Base-by-base conservation (phyloP, 352 stramenopile species). In the Phytophthora parvispora region DNA sequence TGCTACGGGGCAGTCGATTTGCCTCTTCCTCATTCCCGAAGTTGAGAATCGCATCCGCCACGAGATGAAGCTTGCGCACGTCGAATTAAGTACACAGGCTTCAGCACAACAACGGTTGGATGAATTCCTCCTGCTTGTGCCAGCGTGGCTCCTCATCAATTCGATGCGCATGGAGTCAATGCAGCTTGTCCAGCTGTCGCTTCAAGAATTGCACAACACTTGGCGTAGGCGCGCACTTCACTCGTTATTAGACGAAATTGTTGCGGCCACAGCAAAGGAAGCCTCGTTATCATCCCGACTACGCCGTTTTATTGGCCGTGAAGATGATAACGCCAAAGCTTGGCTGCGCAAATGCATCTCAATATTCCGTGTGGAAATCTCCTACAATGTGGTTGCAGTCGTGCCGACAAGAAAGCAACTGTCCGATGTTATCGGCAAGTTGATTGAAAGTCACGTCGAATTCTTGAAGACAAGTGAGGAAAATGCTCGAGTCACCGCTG, bases 161-260 rank as follows among this genome's bases (percentile, higher is more conserved):
- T 99, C 97, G 68, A 99, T 99, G 97, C 97, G 97, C 28, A 99
- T 98, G 68, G 98, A 99, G 72, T 98, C 99, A 61, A 98, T 99
- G 89, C 98, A 99, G 74, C 98, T 99, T 45, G 91, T 99, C n/a
- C 94, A 99, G 76, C 83, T 99, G 15, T 99, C 96, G 49, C 63
- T 97, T 42, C 92, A 98, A 72, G 97, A 99, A 66, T 91, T 99
- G 63, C 97, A 96, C 69, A 99, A 99, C 72, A 98, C 99, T 31
- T 99, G 98, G 84, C 91, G 98, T 22, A 99, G 99, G 58, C 81
- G 93, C 49, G 91, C 97, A 10, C 92, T 99, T 59, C 78, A 91
- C 27, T 93, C 95, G 18, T 83, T 99, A 32, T 89, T 94, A 47
- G 74, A 91, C 48, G 86, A 94, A 64, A 92, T 97, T 60, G 36